Conservation (phyloP, 345 rosid genomes). For the Citrus trifoliata region DNA sequence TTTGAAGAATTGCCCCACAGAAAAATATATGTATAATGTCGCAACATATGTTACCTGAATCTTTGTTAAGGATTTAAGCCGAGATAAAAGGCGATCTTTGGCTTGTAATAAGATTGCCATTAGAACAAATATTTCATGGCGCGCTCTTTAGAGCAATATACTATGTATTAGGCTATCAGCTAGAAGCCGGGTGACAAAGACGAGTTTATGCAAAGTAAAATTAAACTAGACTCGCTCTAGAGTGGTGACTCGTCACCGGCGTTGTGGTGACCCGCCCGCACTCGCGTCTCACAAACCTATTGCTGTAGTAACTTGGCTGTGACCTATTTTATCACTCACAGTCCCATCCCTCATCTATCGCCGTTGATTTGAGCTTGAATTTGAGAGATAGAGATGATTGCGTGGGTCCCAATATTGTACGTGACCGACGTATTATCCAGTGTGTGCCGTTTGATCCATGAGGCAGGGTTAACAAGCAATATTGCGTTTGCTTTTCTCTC, state of each 20-base stretch:
- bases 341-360: background rate
- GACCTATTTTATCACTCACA: background rate
- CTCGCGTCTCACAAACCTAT: background rate
- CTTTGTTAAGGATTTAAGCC: conserved; percentile 36
- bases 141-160: conserved; percentile 5
- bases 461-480: background rate
- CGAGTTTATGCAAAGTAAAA: no score
- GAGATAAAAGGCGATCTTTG: conserved; percentile 27
- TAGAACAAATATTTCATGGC: conserved; percentile 29
- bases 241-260: background rate
- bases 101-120: conserved; percentile 43
- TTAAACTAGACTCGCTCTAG: background rate
- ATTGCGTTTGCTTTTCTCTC: background rate
- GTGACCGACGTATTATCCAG: background rate
- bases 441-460: background rate
- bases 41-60: conserved; percentile 35
- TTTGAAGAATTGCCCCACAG: conserved; percentile 39
- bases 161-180: no score
- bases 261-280: background rate
- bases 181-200: no score
- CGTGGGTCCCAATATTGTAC: no score
- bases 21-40: background rate
- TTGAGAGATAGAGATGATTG: background rate
- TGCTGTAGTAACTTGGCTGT: background rate
- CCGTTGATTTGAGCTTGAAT: background rate